Base-by-base conservation (phyloP, 345 rosid species). In the Salix arbutifolia region DNA sequence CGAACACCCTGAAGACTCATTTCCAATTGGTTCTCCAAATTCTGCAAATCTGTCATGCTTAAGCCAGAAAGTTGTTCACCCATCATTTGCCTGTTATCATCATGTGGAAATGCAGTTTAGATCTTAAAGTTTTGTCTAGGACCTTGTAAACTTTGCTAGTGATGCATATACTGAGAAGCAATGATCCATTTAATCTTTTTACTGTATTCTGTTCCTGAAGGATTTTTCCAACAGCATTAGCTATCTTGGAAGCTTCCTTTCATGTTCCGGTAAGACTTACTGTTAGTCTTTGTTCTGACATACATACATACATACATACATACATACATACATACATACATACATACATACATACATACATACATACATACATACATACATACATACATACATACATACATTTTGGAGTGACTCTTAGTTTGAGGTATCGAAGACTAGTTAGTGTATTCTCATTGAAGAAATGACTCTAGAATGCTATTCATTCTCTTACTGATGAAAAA, bases 31-130 rank as follows among this genome's bases (percentile, higher is more conserved):
- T 80, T 90, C 78, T 91, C 92, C 85, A 89, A 83, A 76, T 81
- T 84, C 80, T 88, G 89, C 71, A 90, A 76, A 69, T 89, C 89
- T 70, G 88, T 77, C 62, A 81, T 65, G 50, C 74, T 69, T 81
- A 91, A 83, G 30, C 90, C 88, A 46, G 96, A 88, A 71, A 91
- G 93, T 74, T 86, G 91, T 81, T 88, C 90, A 3, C 96, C 96
- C 96, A 87, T 90, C 92, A 91, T 84, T 85, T 88, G 87, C 85
- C 96, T 91, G 89, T 74, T 70, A 19, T 81, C 79, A 69, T 25
- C 67, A 17, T 80, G 69, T 61, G 65, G 72, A 75, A 64, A 65
- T 67, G 66, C 62, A 76, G 37, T 68, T 42, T 46, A 37, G 38
- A 72, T 17, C n/a, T 46, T 50, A 17, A 31, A 69, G 21, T 60